phyloP scores from a whole-genome alignment of 2,329 filamentous ascomycete species.

The Fulvia fulva region DNA sequence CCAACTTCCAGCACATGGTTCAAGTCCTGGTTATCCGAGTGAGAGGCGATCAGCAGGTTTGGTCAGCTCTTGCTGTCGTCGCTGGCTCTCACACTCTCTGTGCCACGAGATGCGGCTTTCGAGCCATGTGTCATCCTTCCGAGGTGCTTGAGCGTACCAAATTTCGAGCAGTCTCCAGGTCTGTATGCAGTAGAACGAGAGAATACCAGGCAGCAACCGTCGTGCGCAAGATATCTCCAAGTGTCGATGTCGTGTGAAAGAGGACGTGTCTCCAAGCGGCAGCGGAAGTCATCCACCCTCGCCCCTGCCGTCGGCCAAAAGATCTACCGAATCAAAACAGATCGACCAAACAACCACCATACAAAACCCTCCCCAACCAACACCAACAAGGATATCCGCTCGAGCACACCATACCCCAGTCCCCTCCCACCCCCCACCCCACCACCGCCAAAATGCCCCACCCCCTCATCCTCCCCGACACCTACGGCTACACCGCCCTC shows the following conservation, averaged over 20 bases:
- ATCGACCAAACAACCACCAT: too few relatives aligned
- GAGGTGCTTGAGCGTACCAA: too few relatives aligned
- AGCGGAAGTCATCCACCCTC: background rate
- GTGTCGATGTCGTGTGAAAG: background rate
- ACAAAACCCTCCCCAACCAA: background rate
- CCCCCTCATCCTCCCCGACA: background rate
- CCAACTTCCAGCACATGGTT: too few relatives aligned
- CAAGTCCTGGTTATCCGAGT: too few relatives aligned
- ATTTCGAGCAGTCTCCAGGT: too few relatives aligned
- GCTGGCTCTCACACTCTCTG: too few relatives aligned
- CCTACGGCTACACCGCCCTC: conserved; percentile 2
- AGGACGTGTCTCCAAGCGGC: background rate
- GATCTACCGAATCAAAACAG: background rate
- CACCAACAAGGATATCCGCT: background rate
- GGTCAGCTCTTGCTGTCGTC: too few relatives aligned
- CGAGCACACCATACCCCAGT: background rate
- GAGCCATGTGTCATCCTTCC: too few relatives aligned
- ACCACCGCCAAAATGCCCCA: background rate
- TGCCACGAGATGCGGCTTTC: too few relatives aligned
- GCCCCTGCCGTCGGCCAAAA: background rate
- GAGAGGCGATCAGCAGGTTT: too few relatives aligned
- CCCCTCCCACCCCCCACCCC: background rate
- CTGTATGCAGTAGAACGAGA: too few relatives aligned
- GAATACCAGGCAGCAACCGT: too few relatives aligned
- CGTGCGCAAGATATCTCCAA: background rate